Evolutionary conservation across 2,329 filamentous ascomycete species (phyloP), one percentile per base, ranked within the genome.

Genomic region (Scopulariopsis brevicaulis): DNA sequence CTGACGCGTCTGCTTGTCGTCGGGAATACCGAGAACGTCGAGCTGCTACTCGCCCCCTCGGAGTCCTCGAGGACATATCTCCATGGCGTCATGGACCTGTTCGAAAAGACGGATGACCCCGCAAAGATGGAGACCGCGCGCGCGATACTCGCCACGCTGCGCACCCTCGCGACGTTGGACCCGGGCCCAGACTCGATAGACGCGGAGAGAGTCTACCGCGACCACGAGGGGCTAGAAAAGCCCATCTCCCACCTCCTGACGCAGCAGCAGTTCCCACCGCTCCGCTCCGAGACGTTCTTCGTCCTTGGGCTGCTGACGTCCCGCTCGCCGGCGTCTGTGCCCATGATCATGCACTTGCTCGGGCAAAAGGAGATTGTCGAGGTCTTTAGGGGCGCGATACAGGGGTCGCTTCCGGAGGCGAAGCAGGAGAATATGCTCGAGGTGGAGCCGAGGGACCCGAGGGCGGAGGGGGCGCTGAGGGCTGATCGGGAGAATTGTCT

Each of bases 261-360:
- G 1, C 83, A 86, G 64, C 70, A 68, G 3, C 83, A 81, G 62
- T 86, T 82, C 74, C 79, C 81, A 0, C 73, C 78, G 1, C 71
- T 86, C 2, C 74, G 80, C 20, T 83, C 81, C 46, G 83, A 86
- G 64, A 75, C 78, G 2, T 81, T 82, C 77, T 85, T 86, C 61
- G 76, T 83, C 6, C 74, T 84, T 56, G 83, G 83, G 2, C 74
- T 86, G 35, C 74, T 86, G 37, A 80, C 85, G 75, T 76, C 77
- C 48, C 74, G 81, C 32, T 75, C 77, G 1, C 65, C 1, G 76
- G 79, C 40, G 81, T 81, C 8, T 76, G 78, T 46, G 1, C 63
- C 66, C 1, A 68, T 78, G 12, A 74, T 81, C 20, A 63, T 73
- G 10, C 68, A 70, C 14, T 67, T 77, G 1, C 66, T 84, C 52